Evolutionary conservation across 768 basidiomycete species (phyloP), one percentile per base, ranked within the genome.

Genomic region (Mrakia frigida): DNA sequence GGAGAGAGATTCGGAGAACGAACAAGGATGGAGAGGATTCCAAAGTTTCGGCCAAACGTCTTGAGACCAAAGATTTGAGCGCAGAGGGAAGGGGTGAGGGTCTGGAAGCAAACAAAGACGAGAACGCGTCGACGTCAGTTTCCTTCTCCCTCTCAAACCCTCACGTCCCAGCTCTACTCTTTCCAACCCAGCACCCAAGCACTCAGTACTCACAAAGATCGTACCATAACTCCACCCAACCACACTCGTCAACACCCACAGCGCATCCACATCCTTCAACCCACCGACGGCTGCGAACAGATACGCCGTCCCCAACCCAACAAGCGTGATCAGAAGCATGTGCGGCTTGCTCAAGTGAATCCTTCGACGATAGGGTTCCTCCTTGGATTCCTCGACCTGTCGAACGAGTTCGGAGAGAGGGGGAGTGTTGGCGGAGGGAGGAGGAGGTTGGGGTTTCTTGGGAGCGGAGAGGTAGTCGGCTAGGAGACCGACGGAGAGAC

Each of bases 151-250:
- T 41, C 39, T 41, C 39, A 6, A 5, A 6, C 39, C 11, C 11
- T 41, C 11, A 6, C 11, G 6, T 11, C 11, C 39, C 39, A 11
- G 6, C 39, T 41, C 5, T 11, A 41, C 6, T n/a, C 39, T 41
- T 11, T 11, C 11, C 39, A 41, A 11, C 11, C 39, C 25, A 13
- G n/a, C 11, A 46, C 6, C 16, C 14, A 13, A 50, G 39, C 11
- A 6, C 11, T 70, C 69, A 35, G 4, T 14, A 71, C 70, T 71
- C 70, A 71, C 53, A 16, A 76, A 76, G 25, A 72, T 56, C 5
- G 53, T 50, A 1, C 75, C 76, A 35, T 74, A 77, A 39, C 37
- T 37, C 76, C 72, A 74, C 23, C 76, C 76, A 31, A 77, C 72
- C 13, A 70, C 60, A 10, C 33, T 46, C 9, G 72, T 77, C 28